These are phyloP conservation scores for Gymnopilus junonius DNA, from an alignment of 768 basidiomycete species.

Conservation along the genomic window DNA sequence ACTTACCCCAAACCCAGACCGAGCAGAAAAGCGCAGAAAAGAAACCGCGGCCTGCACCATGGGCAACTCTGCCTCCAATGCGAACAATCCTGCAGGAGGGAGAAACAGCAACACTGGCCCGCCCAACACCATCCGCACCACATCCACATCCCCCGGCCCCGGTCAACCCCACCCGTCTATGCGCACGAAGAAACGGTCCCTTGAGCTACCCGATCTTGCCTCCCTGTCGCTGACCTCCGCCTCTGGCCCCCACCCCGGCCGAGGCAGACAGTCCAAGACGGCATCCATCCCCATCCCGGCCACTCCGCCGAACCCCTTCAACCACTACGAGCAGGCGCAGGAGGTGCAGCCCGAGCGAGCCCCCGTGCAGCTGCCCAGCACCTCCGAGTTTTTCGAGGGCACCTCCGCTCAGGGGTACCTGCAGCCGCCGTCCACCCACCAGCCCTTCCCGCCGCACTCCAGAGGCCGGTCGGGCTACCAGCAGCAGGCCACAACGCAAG, in stretches of 20 bases:
- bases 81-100: constrained; percentile 12
- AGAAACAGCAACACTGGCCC: background rate
- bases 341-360: constrained; percentile 28
- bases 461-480: constrained; percentile 4
- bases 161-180: constrained; percentile 62
- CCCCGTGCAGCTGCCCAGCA: constrained; percentile 31
- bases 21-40: no score
- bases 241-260: constrained; percentile 10
- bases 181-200: constrained; percentile 69
- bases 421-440: constrained; percentile 27
- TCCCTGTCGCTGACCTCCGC: constrained; percentile 35
- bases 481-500: constrained; percentile 8
- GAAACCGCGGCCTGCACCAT: no score
- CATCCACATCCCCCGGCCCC: constrained; percentile 46
- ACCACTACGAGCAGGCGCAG: constrained; percentile 26
- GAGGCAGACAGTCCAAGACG: constrained; percentile 32
- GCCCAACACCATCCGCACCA: constrained; percentile 15
- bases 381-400: constrained; percentile 27
- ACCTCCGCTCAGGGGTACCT: constrained; percentile 3
- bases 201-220: constrained; percentile 76
- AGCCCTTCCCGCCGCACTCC: constrained; percentile 25
- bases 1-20: no score
- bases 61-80: constrained; percentile 24
- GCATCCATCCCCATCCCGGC: constrained; percentile 46
- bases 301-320: constrained; percentile 25